Base-by-base conservation (phyloP, 306 rosid genomes). In the Vigna reflexopilosa region DNA sequence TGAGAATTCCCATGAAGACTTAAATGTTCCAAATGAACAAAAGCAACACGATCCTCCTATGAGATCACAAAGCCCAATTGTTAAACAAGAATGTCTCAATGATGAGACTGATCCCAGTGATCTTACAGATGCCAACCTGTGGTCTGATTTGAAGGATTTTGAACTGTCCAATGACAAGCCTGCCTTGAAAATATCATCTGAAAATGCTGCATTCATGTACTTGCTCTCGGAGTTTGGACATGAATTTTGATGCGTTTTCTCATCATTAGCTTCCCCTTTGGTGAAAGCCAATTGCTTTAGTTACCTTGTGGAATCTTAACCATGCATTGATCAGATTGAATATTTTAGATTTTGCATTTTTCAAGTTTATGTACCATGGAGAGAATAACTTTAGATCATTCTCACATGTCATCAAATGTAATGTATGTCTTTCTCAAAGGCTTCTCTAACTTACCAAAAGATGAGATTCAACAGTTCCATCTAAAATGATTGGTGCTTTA, bases 91-190 rank as follows among this genome's bases (percentile, higher is more conserved):
- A 48, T 59, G 65, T 61, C 56, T 69, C 17, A 81, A 71, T 52
- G 81, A 72, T 24, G 88, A 71, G 16, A 68, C 85, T 28, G 36
- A 10, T 13, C 84, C 70, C 0, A 89, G 85, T 67, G 89, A 65
- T 51, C 14, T 49, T 15, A 62, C 87, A 11, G 85, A 70, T 67
- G 74, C 70, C 2, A 49, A 15, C 54, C 19, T 90, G 64, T 92
- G 97, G 97, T 64, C 83, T 38, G 90, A 85, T 44, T 83, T 85
- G 20, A 86, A 91, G 72, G 94, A 78, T 47, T 63, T 88, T 8
- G 87, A 80, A 44, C 75, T 88, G 1, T 71, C 85, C 6, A 87
- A 76, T 42, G 12, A 13, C 5, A 38, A 64, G 49, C 70, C 85
- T 59, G 32, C 75, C 1, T 67, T 67, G 40, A 81, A 51, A 47